Evolutionary conservation across 202 grass and related monocot species (phyloP), one percentile per base, ranked within the genome.

Genomic region (Miscanthus sacchariflorus): DNA sequence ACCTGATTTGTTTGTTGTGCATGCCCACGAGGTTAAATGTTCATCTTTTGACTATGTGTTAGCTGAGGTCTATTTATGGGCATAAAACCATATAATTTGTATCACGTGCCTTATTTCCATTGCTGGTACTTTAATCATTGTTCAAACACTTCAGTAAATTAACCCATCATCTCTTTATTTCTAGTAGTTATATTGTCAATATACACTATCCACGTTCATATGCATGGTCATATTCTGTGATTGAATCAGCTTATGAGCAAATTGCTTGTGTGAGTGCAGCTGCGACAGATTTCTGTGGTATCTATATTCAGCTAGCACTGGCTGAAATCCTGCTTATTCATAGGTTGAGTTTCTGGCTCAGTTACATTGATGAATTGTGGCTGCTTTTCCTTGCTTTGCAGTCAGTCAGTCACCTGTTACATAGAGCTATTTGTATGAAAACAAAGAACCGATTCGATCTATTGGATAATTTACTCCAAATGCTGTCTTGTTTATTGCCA

Each of bases 221-320:
- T 27, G 18, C 70, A 81, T 48, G 9, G n/a, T 70, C 48, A 30
- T 63, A 17, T 77, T 42, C 44, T 85, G n/a, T 76, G 76, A 24
- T 85, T 76, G 48, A 44, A 64, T 82, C 84, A 86, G 12, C 40
- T 80, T 64, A 82, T 72, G 23, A 82, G 50, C n/a, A 30, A 59
- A 76, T 49, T 69, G 33, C 39, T 35, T 42, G 83, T 6, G 45
- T 24, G 38, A 36, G 12, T 0, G 7, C 52, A 65, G 4, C 27
- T 39, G 9, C 4, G 12, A 35, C 61, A n/a, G 21, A 73, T 83
- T 83, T 67, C 23, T 73, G 73, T 14, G 69, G 61, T 84, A 43
- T 50, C 14, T 87, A 66, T 58, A 83, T 73, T 83, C 72, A 83
- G 33, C 21, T 23, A 39, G 17, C 25, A 78, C 36, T 72, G 6